Percentiles rank a stretch among this genome's conserved stretches.
These are phyloP conservation scores for Alternaria burnsii DNA, from an alignment of 2,329 filamentous ascomycete species.

Conservation along the genomic window DNA sequence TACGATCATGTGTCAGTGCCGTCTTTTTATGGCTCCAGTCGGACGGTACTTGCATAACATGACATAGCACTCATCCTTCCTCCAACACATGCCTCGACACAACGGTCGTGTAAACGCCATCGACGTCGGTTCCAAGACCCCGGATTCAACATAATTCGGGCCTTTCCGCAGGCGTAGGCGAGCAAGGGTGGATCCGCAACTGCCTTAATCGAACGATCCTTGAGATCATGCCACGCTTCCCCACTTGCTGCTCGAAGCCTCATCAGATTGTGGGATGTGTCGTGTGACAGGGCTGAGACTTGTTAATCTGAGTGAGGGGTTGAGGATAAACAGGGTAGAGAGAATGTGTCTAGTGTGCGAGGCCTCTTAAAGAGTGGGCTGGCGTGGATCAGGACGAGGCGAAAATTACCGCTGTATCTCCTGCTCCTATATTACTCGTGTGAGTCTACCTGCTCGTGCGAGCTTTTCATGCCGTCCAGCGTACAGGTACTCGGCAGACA, in stretches of 20 bases:
- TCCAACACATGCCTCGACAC: not conserved
- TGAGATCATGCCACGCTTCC: not conserved
- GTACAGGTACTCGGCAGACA: not conserved
- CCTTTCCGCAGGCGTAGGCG: not conserved
- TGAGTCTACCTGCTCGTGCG: not conserved
- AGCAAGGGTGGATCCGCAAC: not conserved
- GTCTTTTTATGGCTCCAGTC: not conserved
- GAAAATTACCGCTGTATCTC: no score
- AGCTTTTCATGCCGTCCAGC: not conserved
- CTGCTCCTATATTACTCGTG: accelerated
- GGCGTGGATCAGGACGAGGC: not conserved
- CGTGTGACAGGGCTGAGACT: slow-evolving; percentile 26
- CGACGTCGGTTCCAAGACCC: slow-evolving; percentile 2
- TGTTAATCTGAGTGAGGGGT: slow-evolving; percentile 13
- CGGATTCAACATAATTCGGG: not conserved
- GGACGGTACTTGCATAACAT: not conserved
- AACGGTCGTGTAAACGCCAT: slow-evolving; percentile 3
- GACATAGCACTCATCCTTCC: not conserved
- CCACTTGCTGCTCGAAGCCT: not conserved
- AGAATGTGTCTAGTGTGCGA: no score
- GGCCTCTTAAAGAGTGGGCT: not conserved
- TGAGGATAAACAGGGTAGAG: not conserved
- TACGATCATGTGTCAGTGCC: not conserved
- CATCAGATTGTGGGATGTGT: slow-evolving; percentile 10
- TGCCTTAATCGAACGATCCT: not conserved